Base-by-base conservation (phyloP, 2,329 filamentous ascomycete species). In the Davidsoniella neocaledoniae region DNA sequence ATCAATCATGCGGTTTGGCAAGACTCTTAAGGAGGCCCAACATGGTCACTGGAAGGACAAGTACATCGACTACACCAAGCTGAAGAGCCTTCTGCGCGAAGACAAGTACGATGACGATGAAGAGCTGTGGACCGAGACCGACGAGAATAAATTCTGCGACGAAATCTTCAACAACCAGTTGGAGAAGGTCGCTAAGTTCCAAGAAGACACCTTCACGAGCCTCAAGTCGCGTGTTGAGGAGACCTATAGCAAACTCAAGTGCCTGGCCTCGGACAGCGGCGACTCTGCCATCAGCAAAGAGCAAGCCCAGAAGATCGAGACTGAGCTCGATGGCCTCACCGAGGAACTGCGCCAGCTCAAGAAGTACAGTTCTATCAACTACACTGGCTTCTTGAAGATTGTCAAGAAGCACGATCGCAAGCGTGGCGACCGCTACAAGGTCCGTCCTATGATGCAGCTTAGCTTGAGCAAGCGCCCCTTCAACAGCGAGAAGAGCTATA, bases 321-420 rank as follows among this genome's bases (percentile, higher is more conserved):
- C 70, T 44, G 86, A 95, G 68, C 75, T 96, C 50, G 90, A 96
- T 64, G 67, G 68, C 49, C 91, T 96, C 64, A 91, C 85, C 33
- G 85, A 86, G 62, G 86, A 95, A 65, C 81, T 93, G 60, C 90
- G 83, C 63, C 85, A 94, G 69, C 74, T 98, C 57, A 91, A 94
- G 67, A 91, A 86, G 64, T 98, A 91, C 68, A 91, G 86, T 65
- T 84, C 82, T 56, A 81, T 95, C 68, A 98, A 98, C 68, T 98
- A 95, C 66, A 94, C 91, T 5, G 91, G 87, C 44, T 94, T 96
- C 66, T 75, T 95, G 61, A 98, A 98, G 72, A 94, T 94, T 44
- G 87, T 87, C 51, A 98, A 98, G 78, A 98, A 98, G 69, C 91
- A 98, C 66, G 91, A 98, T 66, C 84, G 91, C 57, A 93, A 90